phyloP scores from a whole-genome alignment of 306 rosid species.

The Lotus japonicus region DNA sequence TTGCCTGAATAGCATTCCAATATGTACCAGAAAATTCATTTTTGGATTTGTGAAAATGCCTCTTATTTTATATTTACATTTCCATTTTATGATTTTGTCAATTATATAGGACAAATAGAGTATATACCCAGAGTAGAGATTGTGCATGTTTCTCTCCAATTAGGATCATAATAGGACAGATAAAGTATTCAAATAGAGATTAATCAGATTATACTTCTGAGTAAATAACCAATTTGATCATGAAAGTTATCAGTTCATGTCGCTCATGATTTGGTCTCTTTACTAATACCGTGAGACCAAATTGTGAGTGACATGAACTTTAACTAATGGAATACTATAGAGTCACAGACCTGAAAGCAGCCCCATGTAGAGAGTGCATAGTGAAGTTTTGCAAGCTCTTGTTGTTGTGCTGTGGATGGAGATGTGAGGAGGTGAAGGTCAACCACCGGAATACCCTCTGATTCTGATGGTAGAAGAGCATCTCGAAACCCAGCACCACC shows the following conservation, averaged over 20 bases:
- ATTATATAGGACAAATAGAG: too few species aligned
- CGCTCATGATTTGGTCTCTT: too few species aligned
- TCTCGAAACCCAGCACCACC: slow-evolving; percentile 16
- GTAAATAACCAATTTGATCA: too few species aligned
- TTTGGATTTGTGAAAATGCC: neutral
- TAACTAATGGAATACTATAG: too few species aligned
- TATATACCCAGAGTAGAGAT: too few species aligned
- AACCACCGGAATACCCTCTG: slow-evolving; percentile 27
- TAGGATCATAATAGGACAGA: neutral
- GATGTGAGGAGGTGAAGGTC: slow-evolving; percentile 27
- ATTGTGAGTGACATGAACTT: too few species aligned
- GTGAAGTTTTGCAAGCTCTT: slow-evolving; percentile 28
- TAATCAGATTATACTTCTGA: too few species aligned
- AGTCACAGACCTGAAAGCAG: slow-evolving; percentile 33
- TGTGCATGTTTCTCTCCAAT: too few species aligned
- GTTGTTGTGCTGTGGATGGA: neutral
- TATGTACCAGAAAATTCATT: neutral
- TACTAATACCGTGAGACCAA: too few species aligned
- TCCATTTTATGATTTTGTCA: too few species aligned
- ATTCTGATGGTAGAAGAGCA: slow-evolving; percentile 19
- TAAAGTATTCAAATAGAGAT: neutral
- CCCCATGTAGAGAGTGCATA: slow-evolving; percentile 36
- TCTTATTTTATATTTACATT: neutral
- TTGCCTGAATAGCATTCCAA: slow-evolving; percentile 21
- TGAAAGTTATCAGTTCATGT: too few species aligned